Percentiles rank a stretch among this genome's conserved stretches.
These are phyloP conservation scores for Trichophyton equinum DNA, from an alignment of 2,329 filamentous ascomycete species.

Conservation along the genomic window DNA sequence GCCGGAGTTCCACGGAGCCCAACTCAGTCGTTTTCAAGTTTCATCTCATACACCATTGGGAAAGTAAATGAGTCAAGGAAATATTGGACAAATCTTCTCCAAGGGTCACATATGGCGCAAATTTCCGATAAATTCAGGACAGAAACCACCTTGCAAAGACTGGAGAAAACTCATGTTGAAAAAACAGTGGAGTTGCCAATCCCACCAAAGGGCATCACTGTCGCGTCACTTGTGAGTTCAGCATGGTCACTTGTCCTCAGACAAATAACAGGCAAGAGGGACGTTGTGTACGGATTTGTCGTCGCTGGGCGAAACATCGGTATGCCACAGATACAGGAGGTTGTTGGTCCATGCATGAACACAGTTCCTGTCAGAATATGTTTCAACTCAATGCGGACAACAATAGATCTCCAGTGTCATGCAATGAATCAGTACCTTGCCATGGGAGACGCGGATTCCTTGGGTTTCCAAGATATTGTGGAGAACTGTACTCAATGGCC, in stretches of 20 bases:
- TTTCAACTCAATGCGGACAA: conserved; percentile 35
- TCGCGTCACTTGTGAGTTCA: conserved; percentile 46
- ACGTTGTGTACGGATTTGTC: conserved; percentile 49
- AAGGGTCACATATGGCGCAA: not conserved
- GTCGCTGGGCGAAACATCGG: conserved; percentile 46
- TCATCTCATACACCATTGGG: conserved; percentile 4
- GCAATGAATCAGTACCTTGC: conserved; percentile 38
- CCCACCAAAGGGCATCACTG: conserved; percentile 38
- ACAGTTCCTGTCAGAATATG: conserved; percentile 46
- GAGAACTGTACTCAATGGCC: conserved; percentile 4
- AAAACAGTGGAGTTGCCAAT: conserved; percentile 4
- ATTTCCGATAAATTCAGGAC: conserved; percentile 21
- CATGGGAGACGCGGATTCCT: not conserved
- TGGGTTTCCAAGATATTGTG: conserved; percentile 7
- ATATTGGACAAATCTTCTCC: conserved; percentile 6
- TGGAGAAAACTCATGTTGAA: not conserved
- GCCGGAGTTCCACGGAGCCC: conserved; percentile 16
- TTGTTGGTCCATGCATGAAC: conserved; percentile 50
- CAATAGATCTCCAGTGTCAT: conserved; percentile 33
- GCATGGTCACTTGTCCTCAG: conserved; percentile 48
- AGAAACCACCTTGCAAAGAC: not conserved
- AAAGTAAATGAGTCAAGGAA: conserved; percentile 3
- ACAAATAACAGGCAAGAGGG: conserved; percentile 32
- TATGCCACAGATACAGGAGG: conserved; percentile 36
- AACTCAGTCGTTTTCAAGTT: conserved; percentile 7